Percentiles rank a stretch among this genome's conserved stretches.
Evolutionary conservation across 1,139 yeast genomes (phyloP).

Genomic region (Suhomyces maxii): DNA sequence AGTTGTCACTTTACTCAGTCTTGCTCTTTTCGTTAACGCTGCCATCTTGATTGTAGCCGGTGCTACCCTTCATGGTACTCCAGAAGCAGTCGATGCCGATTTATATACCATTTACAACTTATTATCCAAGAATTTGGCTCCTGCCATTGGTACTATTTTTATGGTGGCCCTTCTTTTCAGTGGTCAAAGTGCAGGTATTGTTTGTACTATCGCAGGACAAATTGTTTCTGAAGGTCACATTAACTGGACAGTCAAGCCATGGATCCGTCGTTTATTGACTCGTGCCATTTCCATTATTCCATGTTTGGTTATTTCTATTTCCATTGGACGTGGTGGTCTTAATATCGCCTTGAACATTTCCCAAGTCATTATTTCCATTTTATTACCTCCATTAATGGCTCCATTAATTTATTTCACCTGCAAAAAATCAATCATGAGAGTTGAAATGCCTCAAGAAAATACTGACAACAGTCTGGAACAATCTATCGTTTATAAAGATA

Average conservation of each 20-base stretch:
- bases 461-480: conserved; percentile 8
- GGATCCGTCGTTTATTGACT: conserved; percentile 69
- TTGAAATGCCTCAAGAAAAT: conserved; percentile 28
- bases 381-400: conserved; percentile 73
- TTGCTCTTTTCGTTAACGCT: conserved; percentile 75
- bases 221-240: conserved; percentile 79
- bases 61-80: conserved; percentile 59
- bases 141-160: conserved; percentile 70
- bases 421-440: conserved; percentile 57
- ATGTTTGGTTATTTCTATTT: conserved; percentile 60
- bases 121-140: conserved; percentile 59
- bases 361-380: conserved; percentile 69
- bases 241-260: conserved; percentile 69
- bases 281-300: conserved; percentile 73
- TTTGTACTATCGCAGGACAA: conserved; percentile 81
- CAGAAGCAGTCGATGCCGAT: conserved; percentile 69
- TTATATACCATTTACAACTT: conserved; percentile 70
- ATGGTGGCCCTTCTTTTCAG: conserved; percentile 74
- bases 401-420: conserved; percentile 74
- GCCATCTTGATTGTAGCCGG: conserved; percentile 76
- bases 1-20: conserved; percentile 61
- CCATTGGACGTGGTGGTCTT: conserved; percentile 70
- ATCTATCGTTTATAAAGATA: conserved; percentile 36
- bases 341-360: conserved; percentile 70
- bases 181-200: conserved; percentile 81